These are phyloP conservation scores for Tricholoma sp. DNA, from an alignment of 768 basidiomycete species.

Conservation along the genomic window DNA sequence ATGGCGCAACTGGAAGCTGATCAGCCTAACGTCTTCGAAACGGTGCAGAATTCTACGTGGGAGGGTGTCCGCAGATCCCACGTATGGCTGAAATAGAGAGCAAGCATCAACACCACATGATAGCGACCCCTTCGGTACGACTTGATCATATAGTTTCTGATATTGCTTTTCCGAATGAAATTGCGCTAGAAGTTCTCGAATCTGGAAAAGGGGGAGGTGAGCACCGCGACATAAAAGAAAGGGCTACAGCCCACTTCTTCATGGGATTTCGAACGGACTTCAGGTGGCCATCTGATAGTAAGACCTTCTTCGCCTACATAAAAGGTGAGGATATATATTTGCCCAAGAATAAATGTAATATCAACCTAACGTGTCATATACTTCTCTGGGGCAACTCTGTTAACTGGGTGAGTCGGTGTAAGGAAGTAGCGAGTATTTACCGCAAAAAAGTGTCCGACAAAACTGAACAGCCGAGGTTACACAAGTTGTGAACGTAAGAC, in stretches of 20 bases:
- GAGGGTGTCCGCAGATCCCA: slow-evolving; percentile 21
- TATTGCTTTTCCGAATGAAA: slow-evolving; percentile 33
- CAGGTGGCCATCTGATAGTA: slow-evolving; percentile 38
- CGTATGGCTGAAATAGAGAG: slow-evolving; percentile 37
- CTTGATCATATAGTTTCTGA: slow-evolving; percentile 30
- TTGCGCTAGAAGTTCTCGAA: slow-evolving; percentile 38
- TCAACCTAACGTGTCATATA: slow-evolving; percentile 72
- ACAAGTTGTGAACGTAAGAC: neutral
- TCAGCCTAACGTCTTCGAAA: slow-evolving; percentile 29
- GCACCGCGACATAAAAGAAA: neutral
- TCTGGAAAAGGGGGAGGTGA: slow-evolving; percentile 23
- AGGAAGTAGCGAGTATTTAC: slow-evolving; percentile 28
- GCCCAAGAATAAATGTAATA: neutral
- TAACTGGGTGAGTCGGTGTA: neutral
- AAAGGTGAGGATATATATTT: neutral
- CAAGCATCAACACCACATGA: slow-evolving; percentile 45
- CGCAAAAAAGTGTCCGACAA: slow-evolving; percentile 68
- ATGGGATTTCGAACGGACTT: slow-evolving; percentile 36
- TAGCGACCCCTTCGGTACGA: slow-evolving; percentile 42
- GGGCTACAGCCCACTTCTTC: slow-evolving; percentile 37
- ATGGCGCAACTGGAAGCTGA: slow-evolving; percentile 37
- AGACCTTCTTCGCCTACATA: slow-evolving; percentile 31
- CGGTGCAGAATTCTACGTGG: slow-evolving; percentile 27
- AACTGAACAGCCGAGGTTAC: slow-evolving; percentile 34
- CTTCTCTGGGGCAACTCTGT: slow-evolving; percentile 38